These are phyloP conservation scores for Amborella trichopoda DNA, from an alignment of 164 flowering plant genomes.

Conservation along the genomic window DNA sequence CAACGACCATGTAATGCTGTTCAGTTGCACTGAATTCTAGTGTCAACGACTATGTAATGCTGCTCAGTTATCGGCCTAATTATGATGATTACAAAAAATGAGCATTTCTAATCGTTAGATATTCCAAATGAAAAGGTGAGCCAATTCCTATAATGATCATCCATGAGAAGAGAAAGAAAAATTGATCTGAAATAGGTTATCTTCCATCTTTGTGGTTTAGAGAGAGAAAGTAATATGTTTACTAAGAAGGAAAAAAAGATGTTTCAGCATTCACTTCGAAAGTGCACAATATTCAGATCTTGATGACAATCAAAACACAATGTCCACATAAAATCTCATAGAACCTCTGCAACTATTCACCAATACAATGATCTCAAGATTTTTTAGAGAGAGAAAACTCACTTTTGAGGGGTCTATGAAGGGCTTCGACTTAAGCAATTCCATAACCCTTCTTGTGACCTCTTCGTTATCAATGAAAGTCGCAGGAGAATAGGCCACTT, in stretches of 20 bases:
- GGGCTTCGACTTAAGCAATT: slow-evolving; percentile 2
- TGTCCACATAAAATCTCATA: neutral
- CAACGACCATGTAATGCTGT: no score
- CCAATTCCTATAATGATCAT: no score
- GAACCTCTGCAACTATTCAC: neutral
- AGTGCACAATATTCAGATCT: neutral
- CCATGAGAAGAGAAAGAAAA: no score
- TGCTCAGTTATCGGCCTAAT: no score
- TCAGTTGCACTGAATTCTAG: no score
- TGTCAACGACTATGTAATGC: no score
- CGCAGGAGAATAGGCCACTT: slow-evolving; percentile 3
- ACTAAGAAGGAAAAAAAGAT: neutral
- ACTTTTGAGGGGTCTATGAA: slow-evolving; percentile 5
- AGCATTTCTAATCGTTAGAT: no score
- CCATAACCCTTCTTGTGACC: slow-evolving; percentile 1
- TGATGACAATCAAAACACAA: neutral
- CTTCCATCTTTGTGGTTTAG: no score
- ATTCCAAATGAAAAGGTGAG: no score
- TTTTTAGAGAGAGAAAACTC: neutral
- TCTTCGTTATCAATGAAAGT: slow-evolving; percentile 2
- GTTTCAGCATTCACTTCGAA: neutral
- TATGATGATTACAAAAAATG: no score
- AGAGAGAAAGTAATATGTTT: neutral
- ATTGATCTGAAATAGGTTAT: no score
- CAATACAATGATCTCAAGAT: neutral